Evolutionary conservation across 805 yeast species (phyloP), one percentile per base, ranked within the genome.

Genomic region (Candida multigemmis): DNA sequence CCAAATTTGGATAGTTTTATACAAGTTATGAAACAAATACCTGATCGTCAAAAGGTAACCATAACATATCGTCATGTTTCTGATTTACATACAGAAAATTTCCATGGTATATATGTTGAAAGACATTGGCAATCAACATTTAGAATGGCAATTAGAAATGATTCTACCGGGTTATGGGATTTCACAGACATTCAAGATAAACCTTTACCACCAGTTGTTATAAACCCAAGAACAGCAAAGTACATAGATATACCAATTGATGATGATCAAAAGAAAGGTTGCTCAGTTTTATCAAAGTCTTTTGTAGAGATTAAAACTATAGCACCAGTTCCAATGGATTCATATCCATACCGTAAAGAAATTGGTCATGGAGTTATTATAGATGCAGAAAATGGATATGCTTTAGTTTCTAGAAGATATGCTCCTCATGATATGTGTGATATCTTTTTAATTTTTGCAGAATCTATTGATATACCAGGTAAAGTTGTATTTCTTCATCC

Each of bases 371-470:
- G 95, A 30, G 69, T 87, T 16, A 76, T 87, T 2, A 62, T 87
- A 18, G 95, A 87, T 50, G 78, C 94, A 4, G 71, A 62, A 26
- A 70, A 71, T 33, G 96, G 96, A 2, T 77, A 74, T 35, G 84
- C 83, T 4, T 55, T 87, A 27, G 84, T 80, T 2, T 80, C 94
- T 3, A 66, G 96, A 34, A 65, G 75, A 32, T 64, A 71, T 29
- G 83, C 86, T 14, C 94, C 95, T 6, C 94, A 85, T 54, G 94
- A 82, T 40, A 51, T 78, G 39, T 65, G 77, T 38, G 94, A 87
- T 49, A 65, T 86, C 14, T 64, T 72, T 25, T 67, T 87, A 12
- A 75, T 87, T 3, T 72, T 87, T 45, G 94, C 96, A 4, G 95
- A 87, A 36, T 79, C 94, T 1, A 71, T 83, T 13, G 73, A 77